Evolutionary conservation across 2,329 filamentous ascomycete species (phyloP), one percentile per base, ranked within the genome.

Genomic region (Talaromyces funiculosus): DNA sequence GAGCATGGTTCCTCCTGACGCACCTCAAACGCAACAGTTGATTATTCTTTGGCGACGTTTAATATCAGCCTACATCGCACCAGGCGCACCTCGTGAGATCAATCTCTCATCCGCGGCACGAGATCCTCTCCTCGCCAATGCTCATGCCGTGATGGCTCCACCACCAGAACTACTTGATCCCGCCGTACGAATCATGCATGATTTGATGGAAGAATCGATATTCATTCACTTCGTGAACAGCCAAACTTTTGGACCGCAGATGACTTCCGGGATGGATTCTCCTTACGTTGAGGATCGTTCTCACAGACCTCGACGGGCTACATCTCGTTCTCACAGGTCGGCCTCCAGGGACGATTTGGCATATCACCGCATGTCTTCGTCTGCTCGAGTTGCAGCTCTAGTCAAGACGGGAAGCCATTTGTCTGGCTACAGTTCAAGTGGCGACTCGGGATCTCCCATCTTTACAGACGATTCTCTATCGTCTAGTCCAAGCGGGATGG

Each of bases 191-290:
- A 95, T 96, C 63, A 90, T 97, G 42, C 92, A 93, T 73, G 94
- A 97, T 67, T 80, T 99, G 60, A 97, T 99, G 92, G 95, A 96
- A 68, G 94, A 97, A 72, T 97, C 92, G 3, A 90, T 97, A 0
- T 81, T 97, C 56, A 87, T 96, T 0, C 92, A 93, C 0, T 99
- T 97, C 71, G 82, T 97, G 58, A 93, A 96, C 74, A 84, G 81
- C 64, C 77, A 81, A 53, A 80, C 80, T 62, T 77, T 79, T 1
- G 78, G 81, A 47, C 76, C 78, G 1, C 71, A 73, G 33, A 78
- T 82, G n/a, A 67, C 72, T 43, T 75, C 79, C 65, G 74, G 67
- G 72, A 77, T 71, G 69, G 81, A 71, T 67, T 75, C 68, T 67
- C 76, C 69, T 62, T 75, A 71, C 3, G 70, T 77, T 60, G 16